Evolutionary conservation across 1,284 basidiomycete species (phyloP), one percentile per base, ranked within the genome.

Genomic region (Athelia sp.): DNA sequence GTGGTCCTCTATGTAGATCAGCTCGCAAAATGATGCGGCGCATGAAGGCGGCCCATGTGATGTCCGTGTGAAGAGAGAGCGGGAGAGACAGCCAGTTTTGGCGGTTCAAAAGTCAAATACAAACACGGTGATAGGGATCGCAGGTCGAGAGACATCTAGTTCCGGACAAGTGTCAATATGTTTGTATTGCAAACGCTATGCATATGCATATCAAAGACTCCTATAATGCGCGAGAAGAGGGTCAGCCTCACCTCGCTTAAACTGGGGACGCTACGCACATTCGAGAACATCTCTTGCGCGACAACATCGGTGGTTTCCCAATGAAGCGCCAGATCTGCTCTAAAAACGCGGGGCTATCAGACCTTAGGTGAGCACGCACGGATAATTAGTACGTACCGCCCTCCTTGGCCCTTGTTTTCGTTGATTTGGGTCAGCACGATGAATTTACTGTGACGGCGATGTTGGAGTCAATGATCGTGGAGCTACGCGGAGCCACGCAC

Each of bases 341-440:
- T 81, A 49, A 50, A 46, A 29, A 29, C 26, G 44, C 48, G 35
- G 17, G 26, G 26, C 26, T 13, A 50, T 34, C 32, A 49, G 23
- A 45, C 38, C 45, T 15, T 32, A 45, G 36, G 14, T 22, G 26
- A 19, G 49, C 44, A 21, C 13, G 18, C 4, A 26, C 31, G 23
- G 17, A 51, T n/a, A 46, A 14, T 14, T 22, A 8, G 6, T 22
- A 58, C 78, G 63, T 58, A 89, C 87, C 87, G 78, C 59, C 85
- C 86, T 50, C 87, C 88, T 64, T 91, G 88, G 4, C 85, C 85
- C 50, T 79, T 68, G 59, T 90, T 90, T 71, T 90, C 86, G 62
- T 81, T 87, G 54, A 89, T 83, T 61, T 90, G 87, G 36, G 87
- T 88, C 48, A 89, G 70, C 40, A 91, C 88, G 51, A 90, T 80